phyloP scores from a whole-genome alignment of 2,329 filamentous ascomycete genomes.

The Trichoderma sp. region DNA sequence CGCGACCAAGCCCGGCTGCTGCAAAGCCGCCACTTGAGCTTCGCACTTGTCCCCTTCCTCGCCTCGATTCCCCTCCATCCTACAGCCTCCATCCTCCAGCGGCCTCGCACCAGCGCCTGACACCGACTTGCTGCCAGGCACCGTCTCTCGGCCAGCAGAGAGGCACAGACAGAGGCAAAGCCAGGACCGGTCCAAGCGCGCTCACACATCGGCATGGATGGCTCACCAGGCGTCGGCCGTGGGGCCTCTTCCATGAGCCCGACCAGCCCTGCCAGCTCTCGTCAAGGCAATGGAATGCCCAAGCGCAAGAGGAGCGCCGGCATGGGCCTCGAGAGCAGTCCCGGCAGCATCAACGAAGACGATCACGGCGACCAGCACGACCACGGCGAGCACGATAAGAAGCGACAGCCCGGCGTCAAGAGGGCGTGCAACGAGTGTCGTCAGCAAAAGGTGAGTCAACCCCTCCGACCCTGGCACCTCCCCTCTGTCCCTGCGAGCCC shows the following conservation, averaged over 20 bases:
- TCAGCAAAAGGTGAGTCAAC: constrained; percentile 74
- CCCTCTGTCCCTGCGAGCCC: neutral
- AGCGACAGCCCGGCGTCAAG: constrained; percentile 70
- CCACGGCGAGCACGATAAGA: constrained; percentile 58
- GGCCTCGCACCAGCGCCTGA: constrained; percentile 2
- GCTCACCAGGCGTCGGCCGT: constrained; percentile 49
- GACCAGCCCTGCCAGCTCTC: constrained; percentile 58
- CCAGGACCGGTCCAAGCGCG: neutral
- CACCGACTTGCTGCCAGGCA: constrained; percentile 29
- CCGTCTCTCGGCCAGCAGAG: constrained; percentile 29
- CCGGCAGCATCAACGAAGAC: constrained; percentile 54
- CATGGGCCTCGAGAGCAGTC: constrained; percentile 61
- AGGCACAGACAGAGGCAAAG: neutral
- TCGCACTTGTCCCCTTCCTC: neutral
- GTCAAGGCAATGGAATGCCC: constrained; percentile 50
- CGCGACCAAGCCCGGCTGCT: constrained; percentile 14
- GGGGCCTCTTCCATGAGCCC: constrained; percentile 55
- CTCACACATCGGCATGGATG: constrained; percentile 48
- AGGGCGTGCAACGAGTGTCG: constrained; percentile 83
- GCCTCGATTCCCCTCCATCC: constrained; percentile 19
- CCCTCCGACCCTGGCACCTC: constrained; percentile 10
- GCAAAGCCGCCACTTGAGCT: constrained; percentile 16
- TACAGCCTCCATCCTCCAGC: neutral
- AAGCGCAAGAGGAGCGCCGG: constrained; percentile 64
- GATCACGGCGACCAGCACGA: constrained; percentile 58